Evolutionary conservation across 139 green algal genomes (phyloP).

Genomic region (Picochlorum sp.): DNA sequence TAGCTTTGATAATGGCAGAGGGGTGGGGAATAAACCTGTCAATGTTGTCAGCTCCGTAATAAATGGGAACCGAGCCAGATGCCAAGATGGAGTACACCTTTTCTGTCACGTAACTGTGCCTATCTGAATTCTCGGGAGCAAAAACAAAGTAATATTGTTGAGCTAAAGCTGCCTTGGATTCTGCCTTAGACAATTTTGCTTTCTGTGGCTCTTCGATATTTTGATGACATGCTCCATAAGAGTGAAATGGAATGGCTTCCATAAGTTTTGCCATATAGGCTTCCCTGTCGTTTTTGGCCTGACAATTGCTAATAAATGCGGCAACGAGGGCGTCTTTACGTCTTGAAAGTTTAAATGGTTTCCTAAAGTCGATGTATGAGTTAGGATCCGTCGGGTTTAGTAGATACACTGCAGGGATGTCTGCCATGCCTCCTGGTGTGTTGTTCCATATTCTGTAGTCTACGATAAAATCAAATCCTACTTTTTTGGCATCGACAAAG

Average conservation of each 20-base stretch:
- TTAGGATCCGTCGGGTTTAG: background rate
- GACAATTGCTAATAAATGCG: background rate
- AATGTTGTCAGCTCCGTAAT: background rate
- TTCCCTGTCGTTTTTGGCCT: background rate
- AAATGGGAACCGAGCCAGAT: background rate
- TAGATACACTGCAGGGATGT: background rate
- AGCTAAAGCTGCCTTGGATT: background rate
- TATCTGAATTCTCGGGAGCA: background rate
- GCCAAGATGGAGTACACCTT: background rate
- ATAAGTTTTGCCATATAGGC: background rate
- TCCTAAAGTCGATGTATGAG: background rate
- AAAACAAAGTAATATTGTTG: constrained; percentile 1
- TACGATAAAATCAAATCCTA: background rate
- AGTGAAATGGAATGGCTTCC: background rate
- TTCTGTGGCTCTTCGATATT: background rate
- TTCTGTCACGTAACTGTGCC: background rate
- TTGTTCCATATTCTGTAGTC: constrained; percentile 3
- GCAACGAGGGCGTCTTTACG: background rate
- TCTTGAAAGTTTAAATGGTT: background rate
- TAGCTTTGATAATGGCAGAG: background rate
- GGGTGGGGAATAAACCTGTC: background rate
- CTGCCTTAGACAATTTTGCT: background rate
- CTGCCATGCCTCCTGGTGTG: background rate
- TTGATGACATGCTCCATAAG: background rate
- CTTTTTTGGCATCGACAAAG: background rate